Conservation (phyloP, 2,329 filamentous ascomycete species). For the Aspergillus sp. region DNA sequence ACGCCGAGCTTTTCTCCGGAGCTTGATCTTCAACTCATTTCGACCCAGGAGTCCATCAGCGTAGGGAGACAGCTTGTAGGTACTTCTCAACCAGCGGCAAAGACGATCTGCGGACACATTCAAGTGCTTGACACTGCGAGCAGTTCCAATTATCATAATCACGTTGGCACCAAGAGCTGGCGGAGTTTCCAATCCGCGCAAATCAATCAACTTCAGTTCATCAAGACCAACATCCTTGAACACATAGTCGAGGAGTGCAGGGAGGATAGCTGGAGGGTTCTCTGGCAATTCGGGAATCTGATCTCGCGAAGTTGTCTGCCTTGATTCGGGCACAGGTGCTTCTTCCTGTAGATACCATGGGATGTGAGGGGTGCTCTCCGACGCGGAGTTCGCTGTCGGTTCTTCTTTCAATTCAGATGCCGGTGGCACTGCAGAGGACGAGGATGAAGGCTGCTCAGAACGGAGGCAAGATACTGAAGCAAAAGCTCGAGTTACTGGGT, state of each 20-base stretch:
- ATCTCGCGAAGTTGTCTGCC: constrained; percentile 54
- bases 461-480: constrained; percentile 23
- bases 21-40: constrained; percentile 86
- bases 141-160: constrained; percentile 89
- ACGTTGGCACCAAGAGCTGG: constrained; percentile 84
- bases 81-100: constrained; percentile 77
- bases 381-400: neutral
- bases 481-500: constrained; percentile 23
- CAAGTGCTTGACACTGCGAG: constrained; percentile 88
- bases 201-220: constrained; percentile 75
- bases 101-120: constrained; percentile 89
- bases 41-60: constrained; percentile 88
- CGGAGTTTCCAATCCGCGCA: constrained; percentile 80
- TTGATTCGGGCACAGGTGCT: constrained; percentile 40
- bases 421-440: constrained; percentile 1
- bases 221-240: constrained; percentile 86
- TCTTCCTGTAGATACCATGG: constrained; percentile 86
- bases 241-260: constrained; percentile 72
- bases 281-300: constrained; percentile 65
- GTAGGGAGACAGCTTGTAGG: constrained; percentile 70
- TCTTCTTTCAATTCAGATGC: constrained; percentile 12
- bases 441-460: constrained; percentile 27
- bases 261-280: constrained; percentile 69
- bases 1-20: constrained; percentile 76
- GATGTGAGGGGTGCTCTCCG: constrained; percentile 35